Evolutionary conservation across 345 rosid genomes (phyloP).

Genomic region (Eucalyptus marginata): DNA sequence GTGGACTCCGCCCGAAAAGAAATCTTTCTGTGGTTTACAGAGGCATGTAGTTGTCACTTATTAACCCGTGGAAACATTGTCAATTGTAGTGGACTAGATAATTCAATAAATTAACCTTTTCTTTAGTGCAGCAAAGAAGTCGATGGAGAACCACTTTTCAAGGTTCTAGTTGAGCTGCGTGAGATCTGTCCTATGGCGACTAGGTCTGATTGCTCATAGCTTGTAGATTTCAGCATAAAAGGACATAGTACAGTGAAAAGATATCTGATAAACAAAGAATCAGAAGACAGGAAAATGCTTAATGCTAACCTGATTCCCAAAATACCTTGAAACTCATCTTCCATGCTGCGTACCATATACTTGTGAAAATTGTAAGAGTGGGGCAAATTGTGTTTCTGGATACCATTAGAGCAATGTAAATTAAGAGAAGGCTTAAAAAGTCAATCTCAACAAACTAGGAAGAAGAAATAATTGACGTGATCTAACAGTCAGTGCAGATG

Average conservation of each 20-base stretch:
- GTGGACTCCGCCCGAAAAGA: not conserved
- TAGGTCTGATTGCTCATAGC: not conserved
- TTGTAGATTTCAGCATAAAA: not conserved
- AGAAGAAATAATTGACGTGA: not conserved
- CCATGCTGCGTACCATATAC: conserved; percentile 96
- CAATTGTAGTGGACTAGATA: not conserved
- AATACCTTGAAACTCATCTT: conserved; percentile 96
- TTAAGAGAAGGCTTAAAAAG: not conserved
- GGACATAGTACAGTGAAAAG: not conserved
- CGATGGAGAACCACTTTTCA: not conserved
- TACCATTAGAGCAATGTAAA: not conserved
- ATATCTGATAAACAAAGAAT: not conserved
- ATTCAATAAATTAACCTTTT: not conserved
- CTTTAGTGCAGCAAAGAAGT: not conserved
- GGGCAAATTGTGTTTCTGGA: conserved; percentile 85
- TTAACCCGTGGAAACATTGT: not conserved
- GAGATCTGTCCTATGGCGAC: not conserved
- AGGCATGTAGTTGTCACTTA: not conserved
- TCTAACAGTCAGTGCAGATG: not conserved
- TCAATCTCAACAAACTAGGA: not conserved
- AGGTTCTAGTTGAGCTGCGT: not conserved
- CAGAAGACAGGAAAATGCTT: not conserved
- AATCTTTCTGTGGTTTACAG: not conserved
- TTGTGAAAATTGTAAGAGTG: conserved; percentile 76
- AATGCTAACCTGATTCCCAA: conserved; percentile 68